A percentile compares a stretch with the other conserved stretches of the same genome.
phyloP scores from a whole-genome alignment of 1,284 basidiomycete genomes.

The Ceratobasidium sp. region DNA sequence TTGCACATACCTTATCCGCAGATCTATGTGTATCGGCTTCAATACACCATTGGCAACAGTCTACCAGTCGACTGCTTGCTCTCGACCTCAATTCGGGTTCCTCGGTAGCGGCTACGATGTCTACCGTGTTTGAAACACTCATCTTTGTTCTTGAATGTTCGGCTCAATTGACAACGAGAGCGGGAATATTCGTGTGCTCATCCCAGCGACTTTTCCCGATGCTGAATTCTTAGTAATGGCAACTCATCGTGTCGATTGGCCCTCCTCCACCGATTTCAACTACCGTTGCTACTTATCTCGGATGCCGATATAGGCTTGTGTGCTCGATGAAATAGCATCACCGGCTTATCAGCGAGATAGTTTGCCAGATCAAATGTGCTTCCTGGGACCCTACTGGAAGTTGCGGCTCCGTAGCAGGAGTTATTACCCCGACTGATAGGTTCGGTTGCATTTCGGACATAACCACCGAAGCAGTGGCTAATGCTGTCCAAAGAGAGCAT shows the following conservation, averaged over 20 bases:
- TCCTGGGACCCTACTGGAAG: neutral
- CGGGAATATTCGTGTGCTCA: neutral
- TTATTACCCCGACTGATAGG: conserved; percentile 31
- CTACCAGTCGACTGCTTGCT: neutral
- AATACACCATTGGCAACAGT: neutral
- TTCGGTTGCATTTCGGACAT: conserved; percentile 37
- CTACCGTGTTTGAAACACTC: neutral
- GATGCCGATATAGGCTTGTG: neutral
- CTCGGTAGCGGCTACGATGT: neutral
- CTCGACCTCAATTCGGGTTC: neutral
- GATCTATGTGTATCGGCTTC: neutral
- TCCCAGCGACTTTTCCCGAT: neutral
- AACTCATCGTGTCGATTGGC: neutral
- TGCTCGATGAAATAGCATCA: conserved; percentile 2
- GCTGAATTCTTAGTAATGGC: neutral
- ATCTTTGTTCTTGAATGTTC: neutral
- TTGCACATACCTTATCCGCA: neutral
- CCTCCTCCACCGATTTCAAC: neutral
- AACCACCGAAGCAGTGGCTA: conserved; percentile 34
- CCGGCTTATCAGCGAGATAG: conserved; percentile 22
- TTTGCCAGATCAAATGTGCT: neutral
- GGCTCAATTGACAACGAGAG: conserved; percentile 29
- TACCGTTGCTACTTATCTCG: conserved; percentile 9
- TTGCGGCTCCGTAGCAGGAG: neutral
- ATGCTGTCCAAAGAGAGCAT: conserved; percentile 38